These are phyloP conservation scores for Saussurea involucrata DNA, from an alignment of 129 eudicot species.

Conservation along the genomic window DNA sequence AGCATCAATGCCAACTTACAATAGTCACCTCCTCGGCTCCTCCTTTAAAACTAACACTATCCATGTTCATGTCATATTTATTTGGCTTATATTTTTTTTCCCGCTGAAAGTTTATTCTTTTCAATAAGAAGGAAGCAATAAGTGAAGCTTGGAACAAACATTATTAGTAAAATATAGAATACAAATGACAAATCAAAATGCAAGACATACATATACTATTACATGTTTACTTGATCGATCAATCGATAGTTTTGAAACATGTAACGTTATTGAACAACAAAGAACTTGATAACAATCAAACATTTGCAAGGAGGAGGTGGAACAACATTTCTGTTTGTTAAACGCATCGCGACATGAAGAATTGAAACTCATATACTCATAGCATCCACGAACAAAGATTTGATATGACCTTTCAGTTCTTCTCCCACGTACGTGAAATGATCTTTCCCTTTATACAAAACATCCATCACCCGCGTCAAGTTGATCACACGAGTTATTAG, in stretches of 20 bases:
- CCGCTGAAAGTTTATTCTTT: too few species aligned
- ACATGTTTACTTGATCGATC: not conserved
- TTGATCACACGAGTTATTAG: constrained; percentile 15
- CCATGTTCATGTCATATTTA: too few species aligned
- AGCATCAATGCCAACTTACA: too few species aligned
- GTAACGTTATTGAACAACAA: not conserved
- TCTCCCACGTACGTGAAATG: constrained; percentile 24
- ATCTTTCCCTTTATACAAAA: constrained; percentile 27
- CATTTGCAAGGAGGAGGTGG: not conserved
- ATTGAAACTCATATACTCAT: not conserved
- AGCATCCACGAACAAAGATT: constrained; percentile 13
- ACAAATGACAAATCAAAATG: not conserved
- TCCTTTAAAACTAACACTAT: too few species aligned
- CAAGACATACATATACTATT: not conserved
- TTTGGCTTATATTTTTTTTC: too few species aligned
- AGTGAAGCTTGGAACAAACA: too few species aligned
- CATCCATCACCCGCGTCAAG: constrained; percentile 15
- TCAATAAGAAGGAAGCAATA: too few species aligned
- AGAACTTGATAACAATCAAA: not conserved
- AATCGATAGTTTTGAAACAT: not conserved
- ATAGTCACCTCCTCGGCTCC: too few species aligned
- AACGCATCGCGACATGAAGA: not conserved
- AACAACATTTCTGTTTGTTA: not conserved
- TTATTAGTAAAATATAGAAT: not conserved
- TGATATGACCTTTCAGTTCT: constrained; percentile 1